phyloP scores from a whole-genome alignment of 768 basidiomycete genomes.

The Polyporus arcularius region DNA sequence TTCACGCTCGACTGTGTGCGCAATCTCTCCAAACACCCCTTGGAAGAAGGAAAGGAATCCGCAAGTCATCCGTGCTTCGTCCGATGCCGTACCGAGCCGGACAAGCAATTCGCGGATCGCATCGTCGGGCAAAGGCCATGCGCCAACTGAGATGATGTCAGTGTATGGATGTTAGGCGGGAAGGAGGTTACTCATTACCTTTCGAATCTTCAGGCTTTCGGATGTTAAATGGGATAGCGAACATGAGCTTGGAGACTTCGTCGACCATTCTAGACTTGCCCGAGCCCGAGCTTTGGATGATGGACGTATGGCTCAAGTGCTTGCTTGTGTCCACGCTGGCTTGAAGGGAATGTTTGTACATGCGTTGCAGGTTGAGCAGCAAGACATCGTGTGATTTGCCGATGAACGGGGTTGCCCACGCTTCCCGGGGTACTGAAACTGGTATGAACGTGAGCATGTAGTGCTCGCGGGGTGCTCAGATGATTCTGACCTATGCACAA shows the following conservation, averaged over 20 bases:
- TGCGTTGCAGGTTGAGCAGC: background rate
- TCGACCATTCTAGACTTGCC: slow-evolving; percentile 34
- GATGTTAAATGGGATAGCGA: slow-evolving; percentile 31
- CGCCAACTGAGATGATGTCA: background rate
- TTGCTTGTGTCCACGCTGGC: background rate
- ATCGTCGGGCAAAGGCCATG: background rate
- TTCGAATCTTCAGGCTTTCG: background rate
- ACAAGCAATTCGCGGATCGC: too few species aligned
- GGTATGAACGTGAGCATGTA: too few species aligned
- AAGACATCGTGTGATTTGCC: background rate
- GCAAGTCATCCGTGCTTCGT: too few species aligned
- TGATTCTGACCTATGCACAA: too few species aligned
- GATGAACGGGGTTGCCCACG: background rate
- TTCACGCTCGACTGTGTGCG: too few species aligned
- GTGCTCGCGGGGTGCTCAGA: too few species aligned
- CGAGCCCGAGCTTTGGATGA: slow-evolving; percentile 20
- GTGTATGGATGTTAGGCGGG: too few species aligned
- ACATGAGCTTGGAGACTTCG: slow-evolving; percentile 24
- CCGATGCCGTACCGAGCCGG: too few species aligned
- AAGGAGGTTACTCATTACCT: background rate
- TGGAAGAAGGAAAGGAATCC: too few species aligned
- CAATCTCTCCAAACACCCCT: too few species aligned
- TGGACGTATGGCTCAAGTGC: background rate
- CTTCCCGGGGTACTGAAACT: too few species aligned
- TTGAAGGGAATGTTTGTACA: background rate